Base-by-base conservation (phyloP, 2,329 filamentous ascomycete genomes). In the Cladophialophora chaetospira region DNA sequence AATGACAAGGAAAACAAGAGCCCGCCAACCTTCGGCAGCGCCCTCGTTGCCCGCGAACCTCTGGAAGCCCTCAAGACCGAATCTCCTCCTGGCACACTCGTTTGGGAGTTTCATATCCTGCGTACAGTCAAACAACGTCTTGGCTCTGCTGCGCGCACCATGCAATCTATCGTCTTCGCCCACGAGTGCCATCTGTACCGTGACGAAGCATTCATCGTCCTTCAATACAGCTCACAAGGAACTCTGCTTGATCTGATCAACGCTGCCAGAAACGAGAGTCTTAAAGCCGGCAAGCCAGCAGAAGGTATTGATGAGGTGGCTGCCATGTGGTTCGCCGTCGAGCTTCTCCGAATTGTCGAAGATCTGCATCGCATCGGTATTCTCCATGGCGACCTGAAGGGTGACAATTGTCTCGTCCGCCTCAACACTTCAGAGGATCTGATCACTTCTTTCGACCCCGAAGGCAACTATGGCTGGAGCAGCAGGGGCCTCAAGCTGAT, bases 51-150 rank as follows among this genome's bases (percentile, higher is more conserved):
- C 35, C 84, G 88, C 38, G 77, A 88, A 35, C 76, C 77, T 1
- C 79, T 94, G 3, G 91, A 97, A 72, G 94, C 94, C 1, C 80
- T 99, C 65, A 99, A 99, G 74, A 92, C 96, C 85, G 94, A 99
- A 74, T 83, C 88, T 28, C 91, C 92, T 0, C 89, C 93, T 0
- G 88, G 86, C 3, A 65, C 61, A 29, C 42, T 65, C 8, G 55
- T 57, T 0, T 99, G 94, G 94, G 94, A 99, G 70, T 99, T 97
- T 69, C 89, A 96, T 74, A 95, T 99, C 73, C 91, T 97, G 77
- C 87, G 90, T 1, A 83, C 91, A 53, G 85, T 89, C 1, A 89
- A 93, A 62, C 78, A 82, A 19, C 88, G 94, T 0, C 79, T 99
- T 0, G 88, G 87, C 0, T 62, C 64, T 6, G 76, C 88, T 58